A percentile compares a stretch with the other conserved stretches of the same genome.
Conservation (phyloP, 2,329 filamentous ascomycete genomes). For the Paraphaeosphaeria minitans region DNA sequence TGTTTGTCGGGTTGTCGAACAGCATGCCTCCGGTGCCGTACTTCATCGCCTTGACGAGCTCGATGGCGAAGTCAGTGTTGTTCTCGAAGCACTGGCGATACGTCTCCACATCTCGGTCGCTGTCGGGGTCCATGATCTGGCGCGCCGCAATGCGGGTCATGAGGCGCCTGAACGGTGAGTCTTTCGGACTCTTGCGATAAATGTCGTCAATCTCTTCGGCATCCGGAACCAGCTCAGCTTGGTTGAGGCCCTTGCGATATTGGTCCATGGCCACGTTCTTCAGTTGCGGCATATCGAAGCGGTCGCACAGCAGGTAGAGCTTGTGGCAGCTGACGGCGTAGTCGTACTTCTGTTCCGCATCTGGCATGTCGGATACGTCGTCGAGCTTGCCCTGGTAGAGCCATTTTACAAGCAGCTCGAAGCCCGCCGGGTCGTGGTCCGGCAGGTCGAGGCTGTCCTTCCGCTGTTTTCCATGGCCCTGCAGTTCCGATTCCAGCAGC, state of each 20-base stretch:
- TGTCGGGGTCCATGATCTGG: slow-evolving; percentile 62
- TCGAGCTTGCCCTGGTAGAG: slow-evolving; percentile 61
- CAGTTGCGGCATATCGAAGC: slow-evolving; percentile 56
- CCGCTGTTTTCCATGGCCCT: slow-evolving; percentile 45
- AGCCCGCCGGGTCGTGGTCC: slow-evolving; percentile 57
- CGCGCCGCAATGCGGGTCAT: slow-evolving; percentile 61
- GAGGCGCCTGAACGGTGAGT: slow-evolving; percentile 56
- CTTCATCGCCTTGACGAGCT: slow-evolving; percentile 59
- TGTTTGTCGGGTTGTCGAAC: slow-evolving; percentile 58
- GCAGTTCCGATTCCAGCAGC: slow-evolving; percentile 48
- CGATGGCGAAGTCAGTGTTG: slow-evolving; percentile 58
- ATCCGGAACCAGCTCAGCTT: slow-evolving; percentile 59
- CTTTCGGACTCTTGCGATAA: slow-evolving; percentile 52
- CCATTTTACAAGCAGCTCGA: slow-evolving; percentile 62
- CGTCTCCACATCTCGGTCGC: slow-evolving; percentile 54
- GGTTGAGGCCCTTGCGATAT: slow-evolving; percentile 56
- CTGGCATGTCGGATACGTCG: slow-evolving; percentile 52
- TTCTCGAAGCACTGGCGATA: slow-evolving; percentile 58
- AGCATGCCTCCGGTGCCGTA: slow-evolving; percentile 55
- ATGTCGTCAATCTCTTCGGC: slow-evolving; percentile 61
- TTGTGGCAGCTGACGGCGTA: slow-evolving; percentile 60
- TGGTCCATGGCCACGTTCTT: slow-evolving; percentile 62
- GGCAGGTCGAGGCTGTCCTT: slow-evolving; percentile 53
- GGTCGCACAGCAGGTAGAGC: slow-evolving; percentile 59
- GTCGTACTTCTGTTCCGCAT: slow-evolving; percentile 58